phyloP scores from a whole-genome alignment of 768 basidiomycete genomes.

The Crucibulum laeve region DNA sequence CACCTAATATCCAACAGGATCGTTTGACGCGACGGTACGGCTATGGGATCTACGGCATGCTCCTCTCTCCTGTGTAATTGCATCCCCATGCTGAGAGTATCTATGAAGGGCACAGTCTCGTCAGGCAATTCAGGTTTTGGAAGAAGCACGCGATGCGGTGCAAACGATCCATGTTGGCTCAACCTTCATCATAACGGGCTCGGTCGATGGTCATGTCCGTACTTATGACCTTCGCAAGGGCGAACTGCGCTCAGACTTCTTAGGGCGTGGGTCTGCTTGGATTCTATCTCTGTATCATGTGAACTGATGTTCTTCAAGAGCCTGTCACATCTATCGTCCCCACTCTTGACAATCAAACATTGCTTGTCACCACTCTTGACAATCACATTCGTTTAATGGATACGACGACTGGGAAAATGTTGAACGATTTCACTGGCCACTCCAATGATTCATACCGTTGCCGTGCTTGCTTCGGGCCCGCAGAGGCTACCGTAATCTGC shows the following conservation, averaged over 20 bases:
- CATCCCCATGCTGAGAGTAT: conserved; percentile 1
- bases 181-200: conserved; percentile 71
- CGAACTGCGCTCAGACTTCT: conserved; percentile 81
- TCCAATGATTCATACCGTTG: conserved; percentile 70
- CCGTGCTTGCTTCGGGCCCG: conserved; percentile 78
- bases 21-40: conserved; percentile 87
- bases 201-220: conserved; percentile 88
- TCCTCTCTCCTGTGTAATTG: not conserved
- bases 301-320: conserved; percentile 37
- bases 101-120: conserved; percentile 61
- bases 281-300: not conserved
- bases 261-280: conserved; percentile 66
- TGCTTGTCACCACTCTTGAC: conserved; percentile 82
- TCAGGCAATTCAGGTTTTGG: conserved; percentile 85
- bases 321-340: conserved; percentile 84
- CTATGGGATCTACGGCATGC: conserved; percentile 88
- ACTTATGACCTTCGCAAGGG: conserved; percentile 96
- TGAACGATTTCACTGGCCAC: conserved; percentile 85
- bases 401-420: conserved; percentile 68
- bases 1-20: conserved; percentile 48
- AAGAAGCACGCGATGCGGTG: conserved; percentile 85
- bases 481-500: conserved; percentile 74
- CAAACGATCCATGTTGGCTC: conserved; percentile 70
- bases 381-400: conserved; percentile 87
- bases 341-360: conserved; percentile 74